phyloP scores from a whole-genome alignment of 495 filamentous ascomycete species.

The Pseudevernia furfuracea region DNA sequence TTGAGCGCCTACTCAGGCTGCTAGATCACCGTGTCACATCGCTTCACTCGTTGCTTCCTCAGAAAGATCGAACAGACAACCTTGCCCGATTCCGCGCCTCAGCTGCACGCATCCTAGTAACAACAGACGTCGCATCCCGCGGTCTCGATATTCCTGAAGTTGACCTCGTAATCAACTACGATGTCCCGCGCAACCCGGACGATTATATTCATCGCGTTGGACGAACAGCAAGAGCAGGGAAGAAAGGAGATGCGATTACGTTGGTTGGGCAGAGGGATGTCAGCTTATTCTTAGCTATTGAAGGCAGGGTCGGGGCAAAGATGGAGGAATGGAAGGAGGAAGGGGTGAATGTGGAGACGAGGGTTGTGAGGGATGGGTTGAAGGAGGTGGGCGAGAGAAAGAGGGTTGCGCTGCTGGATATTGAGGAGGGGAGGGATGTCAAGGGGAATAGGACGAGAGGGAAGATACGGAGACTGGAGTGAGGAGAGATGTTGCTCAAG shows the following conservation, averaged over 20 bases:
- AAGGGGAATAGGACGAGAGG: slow-evolving; percentile 62
- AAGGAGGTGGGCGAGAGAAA: slow-evolving; percentile 90
- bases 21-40: slow-evolving; percentile 86
- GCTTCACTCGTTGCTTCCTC: slow-evolving; percentile 77
- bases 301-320: slow-evolving; percentile 68
- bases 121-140: slow-evolving; percentile 91
- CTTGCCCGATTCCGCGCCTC: slow-evolving; percentile 83
- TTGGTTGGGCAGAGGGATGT: slow-evolving; percentile 91
- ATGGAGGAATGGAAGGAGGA: slow-evolving; percentile 82
- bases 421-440: slow-evolving; percentile 87
- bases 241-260: slow-evolving; percentile 72
- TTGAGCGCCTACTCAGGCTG: slow-evolving; percentile 76
- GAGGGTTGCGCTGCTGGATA: slow-evolving; percentile 75
- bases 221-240: slow-evolving; percentile 86
- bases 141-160: slow-evolving; percentile 95
- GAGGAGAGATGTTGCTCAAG: not conserved
- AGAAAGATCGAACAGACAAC: slow-evolving; percentile 75
- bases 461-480: slow-evolving; percentile 42
- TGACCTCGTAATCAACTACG: slow-evolving; percentile 85
- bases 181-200: slow-evolving; percentile 89
- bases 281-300: slow-evolving; percentile 76
- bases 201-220: slow-evolving; percentile 97
- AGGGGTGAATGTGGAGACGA: slow-evolving; percentile 78
- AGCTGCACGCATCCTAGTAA: slow-evolving; percentile 85
- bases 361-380: slow-evolving; percentile 69